A percentile compares a stretch with the other conserved stretches of the same genome.
phyloP scores from a whole-genome alignment of 2,329 filamentous ascomycete genomes.

The Metarhizium anisopliae region DNA sequence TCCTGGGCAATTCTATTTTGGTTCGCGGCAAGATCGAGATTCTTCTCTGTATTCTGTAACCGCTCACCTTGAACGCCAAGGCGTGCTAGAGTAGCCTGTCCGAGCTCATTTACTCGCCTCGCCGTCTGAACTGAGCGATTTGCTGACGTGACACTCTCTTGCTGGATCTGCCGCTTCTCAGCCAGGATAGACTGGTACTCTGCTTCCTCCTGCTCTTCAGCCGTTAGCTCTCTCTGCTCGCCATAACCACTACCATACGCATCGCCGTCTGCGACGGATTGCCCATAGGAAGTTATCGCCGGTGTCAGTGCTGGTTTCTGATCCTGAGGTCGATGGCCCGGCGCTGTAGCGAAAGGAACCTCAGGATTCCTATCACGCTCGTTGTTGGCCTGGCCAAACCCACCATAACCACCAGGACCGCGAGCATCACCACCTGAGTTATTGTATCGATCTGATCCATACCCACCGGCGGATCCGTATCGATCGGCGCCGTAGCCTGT shows the following conservation, averaged over 20 bases:
- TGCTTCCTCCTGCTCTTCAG: conserved; percentile 65
- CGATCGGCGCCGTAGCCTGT: conserved; percentile 44
- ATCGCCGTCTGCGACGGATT: conserved; percentile 16
- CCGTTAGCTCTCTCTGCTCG: conserved; percentile 69
- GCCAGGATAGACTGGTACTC: conserved; percentile 55
- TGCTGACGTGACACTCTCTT: conserved; percentile 50
- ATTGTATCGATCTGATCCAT: conserved; percentile 40
- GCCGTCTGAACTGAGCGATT: conserved; percentile 31
- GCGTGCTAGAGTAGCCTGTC: conserved; percentile 61
- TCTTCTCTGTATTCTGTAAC: conserved; percentile 73
- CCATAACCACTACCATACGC: conserved; percentile 49
- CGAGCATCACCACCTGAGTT: conserved; percentile 23
- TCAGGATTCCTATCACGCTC: conserved; percentile 47
- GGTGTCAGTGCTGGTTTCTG: conserved; percentile 14
- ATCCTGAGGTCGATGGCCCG: conserved; percentile 37
- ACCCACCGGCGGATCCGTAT: conserved; percentile 42
- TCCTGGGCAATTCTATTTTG: conserved; percentile 71
- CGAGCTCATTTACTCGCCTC: conserved; percentile 42
- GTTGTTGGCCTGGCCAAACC: conserved; percentile 38
- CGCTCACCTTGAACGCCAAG: conserved; percentile 73
- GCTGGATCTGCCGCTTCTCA: conserved; percentile 59
- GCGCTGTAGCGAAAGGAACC: conserved; percentile 52
- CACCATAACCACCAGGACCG: conserved; percentile 52
- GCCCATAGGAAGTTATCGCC: conserved; percentile 13
- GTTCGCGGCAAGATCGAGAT: conserved; percentile 70